Conservation (phyloP, 1,284 basidiomycete species). For the Porogramme epimiltina region DNA sequence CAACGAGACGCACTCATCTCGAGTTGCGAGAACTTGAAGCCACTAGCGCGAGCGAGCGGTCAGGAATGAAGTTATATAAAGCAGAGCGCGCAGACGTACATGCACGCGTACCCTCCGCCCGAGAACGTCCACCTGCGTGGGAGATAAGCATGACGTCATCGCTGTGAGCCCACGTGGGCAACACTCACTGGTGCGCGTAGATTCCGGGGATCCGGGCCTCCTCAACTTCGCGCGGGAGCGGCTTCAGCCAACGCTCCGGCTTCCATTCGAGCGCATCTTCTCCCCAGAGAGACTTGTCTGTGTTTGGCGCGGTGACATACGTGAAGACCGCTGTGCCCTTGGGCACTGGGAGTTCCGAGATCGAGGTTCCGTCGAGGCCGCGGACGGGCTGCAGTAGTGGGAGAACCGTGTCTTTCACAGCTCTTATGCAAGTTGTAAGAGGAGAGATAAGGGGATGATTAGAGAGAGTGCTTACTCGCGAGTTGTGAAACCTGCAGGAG, state of each 20-base stretch:
- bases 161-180: constrained; percentile 22
- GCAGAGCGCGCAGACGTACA: constrained; percentile 22
- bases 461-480: background rate
- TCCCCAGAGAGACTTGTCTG: constrained; percentile 52
- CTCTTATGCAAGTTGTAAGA: constrained; percentile 18
- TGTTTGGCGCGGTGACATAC: constrained; percentile 48
- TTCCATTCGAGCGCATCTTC: constrained; percentile 53
- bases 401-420: constrained; percentile 20
- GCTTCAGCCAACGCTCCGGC: constrained; percentile 34
- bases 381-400: constrained; percentile 26
- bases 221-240: constrained; percentile 19
- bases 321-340: constrained; percentile 50
- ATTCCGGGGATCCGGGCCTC: constrained; percentile 23
- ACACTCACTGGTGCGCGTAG: constrained; percentile 11
- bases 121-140: constrained; percentile 34
- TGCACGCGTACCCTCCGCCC: constrained; percentile 33
- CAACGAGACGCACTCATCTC: constrained; percentile 36
- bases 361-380: constrained; percentile 31
- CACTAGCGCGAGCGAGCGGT: constrained; percentile 19
- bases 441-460: background rate
- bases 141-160: background rate
- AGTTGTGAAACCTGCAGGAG: background rate
- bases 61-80: background rate
- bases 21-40: constrained; percentile 37
- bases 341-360: constrained; percentile 39